Percentiles rank a stretch among this genome's conserved stretches.
Evolutionary conservation across 2,329 filamentous ascomycete genomes (phyloP).

Genomic region (Orbilia ellipsospora): DNA sequence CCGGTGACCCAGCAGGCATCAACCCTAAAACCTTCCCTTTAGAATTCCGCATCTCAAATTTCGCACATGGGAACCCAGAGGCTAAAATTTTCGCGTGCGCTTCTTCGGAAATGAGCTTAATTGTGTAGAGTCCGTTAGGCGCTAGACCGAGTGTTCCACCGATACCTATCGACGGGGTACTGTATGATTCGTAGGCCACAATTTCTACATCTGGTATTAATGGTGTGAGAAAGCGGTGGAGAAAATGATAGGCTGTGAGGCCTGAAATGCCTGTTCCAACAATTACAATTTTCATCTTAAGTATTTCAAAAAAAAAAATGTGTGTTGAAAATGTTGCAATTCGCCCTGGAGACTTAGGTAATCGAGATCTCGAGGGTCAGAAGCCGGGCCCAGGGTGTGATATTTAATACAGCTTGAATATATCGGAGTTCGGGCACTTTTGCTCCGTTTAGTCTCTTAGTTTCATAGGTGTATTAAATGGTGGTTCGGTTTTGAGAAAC

Average conservation of each 20-base stretch:
- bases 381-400: background rate
- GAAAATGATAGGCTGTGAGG: constrained; percentile 49
- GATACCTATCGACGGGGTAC: constrained; percentile 27
- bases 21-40: constrained; percentile 46
- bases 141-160: constrained; percentile 49
- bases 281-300: constrained; percentile 44
- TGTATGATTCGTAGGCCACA: constrained; percentile 48
- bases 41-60: constrained; percentile 47
- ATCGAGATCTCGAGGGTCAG: background rate
- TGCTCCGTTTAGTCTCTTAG: background rate
- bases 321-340: constrained; percentile 17
- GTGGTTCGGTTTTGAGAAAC: background rate
- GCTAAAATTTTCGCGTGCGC: constrained; percentile 41
- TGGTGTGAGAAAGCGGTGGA: constrained; percentile 45
- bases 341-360: background rate
- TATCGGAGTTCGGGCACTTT: constrained; percentile 1
- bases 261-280: constrained; percentile 50
- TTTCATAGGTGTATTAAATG: background rate
- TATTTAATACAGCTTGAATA: constrained; percentile 1
- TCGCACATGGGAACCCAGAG: constrained; percentile 40
- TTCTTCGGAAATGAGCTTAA: constrained; percentile 40
- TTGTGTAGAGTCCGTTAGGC: constrained; percentile 44
- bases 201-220: constrained; percentile 33
- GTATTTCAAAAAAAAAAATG: constrained; percentile 2
- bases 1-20: constrained; percentile 44